Evolutionary conservation across 1,284 basidiomycete genomes (phyloP).

Genomic region (Leccinum pallidistipes): DNA sequence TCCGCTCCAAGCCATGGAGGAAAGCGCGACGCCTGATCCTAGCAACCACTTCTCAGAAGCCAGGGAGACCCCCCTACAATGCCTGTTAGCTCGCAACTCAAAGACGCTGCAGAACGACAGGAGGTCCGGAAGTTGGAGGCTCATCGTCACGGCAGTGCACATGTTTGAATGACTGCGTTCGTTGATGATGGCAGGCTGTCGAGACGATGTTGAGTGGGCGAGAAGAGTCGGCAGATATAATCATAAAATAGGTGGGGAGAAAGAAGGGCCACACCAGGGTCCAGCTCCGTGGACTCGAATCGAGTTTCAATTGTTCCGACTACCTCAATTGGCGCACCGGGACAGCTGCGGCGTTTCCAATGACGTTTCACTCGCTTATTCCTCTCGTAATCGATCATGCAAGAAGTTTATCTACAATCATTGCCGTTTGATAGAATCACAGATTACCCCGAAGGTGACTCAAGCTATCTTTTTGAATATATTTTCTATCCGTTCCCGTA

Average conservation of each 20-base stretch:
- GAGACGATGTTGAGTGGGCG: not conserved
- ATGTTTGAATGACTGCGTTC: not conserved
- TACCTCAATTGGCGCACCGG: not conserved
- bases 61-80: constrained; percentile 46
- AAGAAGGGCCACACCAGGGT: not conserved
- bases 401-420: no score
- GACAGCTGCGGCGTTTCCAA: not conserved
- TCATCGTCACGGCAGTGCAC: constrained; percentile 26
- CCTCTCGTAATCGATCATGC: no score
- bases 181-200: not conserved
- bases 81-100: constrained; percentile 51
- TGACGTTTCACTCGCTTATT: not conserved
- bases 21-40: constrained; percentile 23
- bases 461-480: constrained; percentile 24
- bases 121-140: constrained; percentile 62
- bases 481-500: constrained; percentile 23
- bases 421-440: not conserved
- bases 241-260: not conserved
- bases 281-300: not conserved
- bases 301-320: not conserved
- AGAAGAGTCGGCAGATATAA: not conserved
- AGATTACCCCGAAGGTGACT: not conserved
- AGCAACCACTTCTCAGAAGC: constrained; percentile 50
- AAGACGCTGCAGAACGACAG: constrained; percentile 44
- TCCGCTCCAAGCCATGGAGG: constrained; percentile 31